Percentiles rank a stretch among this genome's conserved stretches.
phyloP scores from a whole-genome alignment of 441 rosid genomes.

The Aleurites moluccanus region DNA sequence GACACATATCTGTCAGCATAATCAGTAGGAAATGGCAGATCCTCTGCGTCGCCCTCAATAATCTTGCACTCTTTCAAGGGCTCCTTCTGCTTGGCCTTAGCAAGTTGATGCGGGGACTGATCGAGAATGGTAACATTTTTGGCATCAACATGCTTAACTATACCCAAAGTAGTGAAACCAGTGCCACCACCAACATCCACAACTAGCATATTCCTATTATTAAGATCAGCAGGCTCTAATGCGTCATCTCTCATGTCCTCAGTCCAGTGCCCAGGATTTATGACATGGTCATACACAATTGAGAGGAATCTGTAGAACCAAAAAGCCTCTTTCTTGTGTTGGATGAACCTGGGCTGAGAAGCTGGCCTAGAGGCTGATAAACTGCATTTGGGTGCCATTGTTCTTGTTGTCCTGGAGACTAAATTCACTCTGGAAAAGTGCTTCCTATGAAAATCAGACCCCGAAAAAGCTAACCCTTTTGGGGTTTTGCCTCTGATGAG shows the following conservation, averaged over 20 bases:
- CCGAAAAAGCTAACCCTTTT: conserved; percentile 38
- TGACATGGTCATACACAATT: conserved; percentile 84
- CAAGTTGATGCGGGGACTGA: conserved; percentile 96
- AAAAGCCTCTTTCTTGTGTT: conserved; percentile 97
- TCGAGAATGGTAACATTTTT: conserved; percentile 88
- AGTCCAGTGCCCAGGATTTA: conserved; percentile 96
- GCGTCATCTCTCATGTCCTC: conserved; percentile 98
- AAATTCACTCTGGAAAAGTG: conserved; percentile 35
- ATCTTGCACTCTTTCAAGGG: conserved; percentile 87
- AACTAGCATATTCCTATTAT: conserved; percentile 64
- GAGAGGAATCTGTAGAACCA: conserved; percentile 97
- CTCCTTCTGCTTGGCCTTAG: conserved; percentile 87
- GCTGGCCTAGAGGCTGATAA: conserved; percentile 79
- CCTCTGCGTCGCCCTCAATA: conserved; percentile 93
- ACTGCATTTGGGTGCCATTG: conserved; percentile 51
- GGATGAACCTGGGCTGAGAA: conserved; percentile 95
- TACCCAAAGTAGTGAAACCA: conserved; percentile 90
- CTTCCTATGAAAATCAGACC: conserved; percentile 45
- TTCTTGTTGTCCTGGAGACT: conserved; percentile 33
- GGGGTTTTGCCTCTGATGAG: conserved; percentile 36
- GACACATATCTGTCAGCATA: conserved; percentile 92
- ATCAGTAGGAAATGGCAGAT: conserved; percentile 83
- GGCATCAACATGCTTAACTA: conserved; percentile 89
- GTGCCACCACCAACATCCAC: conserved; percentile 98
- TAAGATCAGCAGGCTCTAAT: conserved; percentile 90